Evolutionary conservation across 2,329 filamentous ascomycete genomes (phyloP).

Genomic region (Moelleriella libera): DNA sequence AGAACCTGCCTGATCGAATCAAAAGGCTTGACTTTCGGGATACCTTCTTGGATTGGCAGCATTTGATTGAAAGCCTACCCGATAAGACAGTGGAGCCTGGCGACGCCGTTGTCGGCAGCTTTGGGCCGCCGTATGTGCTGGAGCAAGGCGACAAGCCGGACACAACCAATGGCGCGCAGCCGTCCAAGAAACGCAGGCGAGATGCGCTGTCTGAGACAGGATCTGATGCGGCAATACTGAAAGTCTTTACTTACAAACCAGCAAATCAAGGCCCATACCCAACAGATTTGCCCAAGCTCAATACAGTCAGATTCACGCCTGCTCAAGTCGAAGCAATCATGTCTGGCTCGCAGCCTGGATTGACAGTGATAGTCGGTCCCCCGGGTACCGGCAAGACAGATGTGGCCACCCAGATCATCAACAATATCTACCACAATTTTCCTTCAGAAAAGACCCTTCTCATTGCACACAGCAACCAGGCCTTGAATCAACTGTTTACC

Average conservation of each 20-base stretch:
- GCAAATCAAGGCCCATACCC: conserved; percentile 84
- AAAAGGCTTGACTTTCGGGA: conserved; percentile 79
- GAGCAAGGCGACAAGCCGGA: conserved; percentile 45
- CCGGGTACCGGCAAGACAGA: conserved; percentile 99
- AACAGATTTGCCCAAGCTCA: conserved; percentile 67
- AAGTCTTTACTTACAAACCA: conserved; percentile 81
- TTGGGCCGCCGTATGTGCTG: conserved; percentile 78
- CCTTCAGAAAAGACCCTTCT: conserved; percentile 82
- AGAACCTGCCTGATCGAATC: conserved; percentile 63
- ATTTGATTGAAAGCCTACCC: conserved; percentile 80
- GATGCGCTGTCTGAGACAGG: conserved; percentile 56
- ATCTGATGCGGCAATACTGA: conserved; percentile 51
- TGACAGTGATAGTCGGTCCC: conserved; percentile 88
- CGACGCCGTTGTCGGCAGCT: conserved; percentile 55
- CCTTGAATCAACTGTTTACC: conserved; percentile 90
- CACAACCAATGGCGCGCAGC: conserved; percentile 36
- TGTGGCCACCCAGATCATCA: conserved; percentile 96
- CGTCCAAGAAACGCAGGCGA: conserved; percentile 76
- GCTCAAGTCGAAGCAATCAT: conserved; percentile 85
- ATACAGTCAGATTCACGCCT: conserved; percentile 77
- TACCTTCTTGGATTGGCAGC: conserved; percentile 91
- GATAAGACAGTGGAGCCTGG: conserved; percentile 73
- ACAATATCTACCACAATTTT: conserved; percentile 97
- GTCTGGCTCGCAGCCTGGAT: conserved; percentile 83
- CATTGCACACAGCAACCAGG: conserved; percentile 94